These are phyloP conservation scores for Rossbeevera mucosa DNA, from an alignment of 768 basidiomycete genomes.

Conservation along the genomic window DNA sequence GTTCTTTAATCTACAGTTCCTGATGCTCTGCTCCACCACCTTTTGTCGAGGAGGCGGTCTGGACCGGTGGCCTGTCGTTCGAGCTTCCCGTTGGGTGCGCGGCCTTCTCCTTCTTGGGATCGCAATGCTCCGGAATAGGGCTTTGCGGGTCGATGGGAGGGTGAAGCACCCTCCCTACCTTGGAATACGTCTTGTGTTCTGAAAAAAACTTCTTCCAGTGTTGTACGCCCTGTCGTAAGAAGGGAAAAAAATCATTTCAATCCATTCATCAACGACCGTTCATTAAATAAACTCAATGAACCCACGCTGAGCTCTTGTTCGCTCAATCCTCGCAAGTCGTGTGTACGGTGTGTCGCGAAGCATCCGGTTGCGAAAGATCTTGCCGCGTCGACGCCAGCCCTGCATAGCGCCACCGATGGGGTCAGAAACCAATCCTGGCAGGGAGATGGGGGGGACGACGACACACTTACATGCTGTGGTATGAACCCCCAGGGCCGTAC, in stretches of 20 bases:
- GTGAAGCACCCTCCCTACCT: conserved; percentile 74
- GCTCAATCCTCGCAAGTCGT: conserved; percentile 81
- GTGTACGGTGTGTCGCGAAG: conserved; percentile 84
- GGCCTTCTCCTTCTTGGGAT: conserved; percentile 50
- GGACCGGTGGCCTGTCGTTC: conserved; percentile 29
- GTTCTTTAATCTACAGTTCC: conserved; percentile 29
- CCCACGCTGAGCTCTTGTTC: conserved; percentile 67
- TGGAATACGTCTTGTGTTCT: conserved; percentile 73
- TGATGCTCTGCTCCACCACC: conserved; percentile 14
- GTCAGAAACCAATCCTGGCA: conserved; percentile 13
- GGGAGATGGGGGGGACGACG: neutral
- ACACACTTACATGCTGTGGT: conserved; percentile 56
- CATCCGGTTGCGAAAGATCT: conserved; percentile 92
- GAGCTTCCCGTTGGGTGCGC: conserved; percentile 27
- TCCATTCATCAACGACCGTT: neutral
- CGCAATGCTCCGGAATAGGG: conserved; percentile 72
- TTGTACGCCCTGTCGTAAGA: conserved; percentile 51
- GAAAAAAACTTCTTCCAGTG: conserved; percentile 92
- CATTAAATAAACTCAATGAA: conserved; percentile 7
- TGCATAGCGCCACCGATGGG: conserved; percentile 28
- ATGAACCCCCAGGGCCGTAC: conserved; percentile 88
- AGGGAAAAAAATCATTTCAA: neutral
- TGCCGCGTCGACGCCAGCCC: conserved; percentile 86
- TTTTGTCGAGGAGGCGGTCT: conserved; percentile 13
- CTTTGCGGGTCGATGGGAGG: conserved; percentile 70